Conservation (phyloP, 2,329 filamentous ascomycete genomes). For the Aspergillaceae sp. region DNA sequence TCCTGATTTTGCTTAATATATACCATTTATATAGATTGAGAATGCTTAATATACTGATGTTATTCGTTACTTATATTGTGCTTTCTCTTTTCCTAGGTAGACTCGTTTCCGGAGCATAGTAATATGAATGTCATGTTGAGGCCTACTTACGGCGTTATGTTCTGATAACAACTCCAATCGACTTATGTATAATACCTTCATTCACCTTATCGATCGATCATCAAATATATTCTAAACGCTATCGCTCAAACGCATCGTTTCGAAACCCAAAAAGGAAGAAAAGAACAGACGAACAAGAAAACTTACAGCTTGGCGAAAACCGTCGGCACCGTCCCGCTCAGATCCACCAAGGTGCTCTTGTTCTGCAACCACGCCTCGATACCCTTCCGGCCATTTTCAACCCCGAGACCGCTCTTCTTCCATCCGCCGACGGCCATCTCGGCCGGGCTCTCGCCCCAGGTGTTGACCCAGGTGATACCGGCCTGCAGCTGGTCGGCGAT, state of each 20-base stretch:
- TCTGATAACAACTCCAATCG: no score
- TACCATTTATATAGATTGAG: no score
- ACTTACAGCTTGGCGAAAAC: slow-evolving; percentile 63
- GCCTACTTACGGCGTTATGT: no score
- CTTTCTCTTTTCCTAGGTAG: no score
- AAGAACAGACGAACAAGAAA: not conserved
- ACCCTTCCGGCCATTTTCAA: slow-evolving; percentile 75
- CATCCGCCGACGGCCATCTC: slow-evolving; percentile 90
- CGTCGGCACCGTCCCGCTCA: slow-evolving; percentile 60
- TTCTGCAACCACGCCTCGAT: slow-evolving; percentile 76
- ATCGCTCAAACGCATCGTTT: not conserved
- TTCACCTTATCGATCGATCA: not conserved
- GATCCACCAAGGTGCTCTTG: slow-evolving; percentile 81
- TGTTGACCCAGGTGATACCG: slow-evolving; percentile 87
- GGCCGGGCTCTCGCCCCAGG: slow-evolving; percentile 83
- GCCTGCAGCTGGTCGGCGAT: slow-evolving; percentile 65
- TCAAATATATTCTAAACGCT: not conserved
- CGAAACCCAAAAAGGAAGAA: no score
- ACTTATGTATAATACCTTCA: not conserved
- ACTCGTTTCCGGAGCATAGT: no score
- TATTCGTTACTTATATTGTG: no score
- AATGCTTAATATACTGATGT: no score
- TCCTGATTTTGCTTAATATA: no score
- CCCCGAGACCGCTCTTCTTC: slow-evolving; percentile 81
- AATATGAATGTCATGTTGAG: no score